Evolutionary conservation across 2,329 filamentous ascomycete genomes (phyloP).

Genomic region (Knoxdaviesia proteae): DNA sequence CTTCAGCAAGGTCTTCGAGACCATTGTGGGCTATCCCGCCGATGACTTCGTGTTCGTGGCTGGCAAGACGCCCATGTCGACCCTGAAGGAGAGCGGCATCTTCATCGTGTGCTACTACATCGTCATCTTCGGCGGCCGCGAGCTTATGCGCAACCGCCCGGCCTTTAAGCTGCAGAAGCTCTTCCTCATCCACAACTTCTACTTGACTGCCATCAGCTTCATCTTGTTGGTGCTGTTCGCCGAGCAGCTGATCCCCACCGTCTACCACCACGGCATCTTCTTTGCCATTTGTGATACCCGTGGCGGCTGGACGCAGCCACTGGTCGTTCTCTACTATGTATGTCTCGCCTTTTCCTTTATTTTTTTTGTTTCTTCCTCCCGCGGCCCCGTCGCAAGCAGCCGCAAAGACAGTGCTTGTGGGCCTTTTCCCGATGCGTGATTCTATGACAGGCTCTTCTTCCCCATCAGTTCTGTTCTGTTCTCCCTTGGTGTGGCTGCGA

Average conservation of each 20-base stretch:
- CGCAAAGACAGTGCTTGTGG: too few species aligned
- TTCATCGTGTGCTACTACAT: conserved; percentile 79
- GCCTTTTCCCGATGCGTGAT: too few species aligned
- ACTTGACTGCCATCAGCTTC: conserved; percentile 70
- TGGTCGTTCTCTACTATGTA: conserved; percentile 95
- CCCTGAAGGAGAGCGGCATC: conserved; percentile 59
- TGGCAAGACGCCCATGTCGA: conserved; percentile 75
- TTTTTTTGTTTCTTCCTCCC: neutral
- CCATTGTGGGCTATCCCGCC: conserved; percentile 58
- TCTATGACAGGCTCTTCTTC: too few species aligned
- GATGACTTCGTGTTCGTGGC: conserved; percentile 70
- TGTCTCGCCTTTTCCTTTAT: conserved; percentile 13
- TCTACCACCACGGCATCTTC: conserved; percentile 68
- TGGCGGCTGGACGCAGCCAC: conserved; percentile 82
- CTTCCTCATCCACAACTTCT: conserved; percentile 94
- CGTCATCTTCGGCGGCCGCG: conserved; percentile 80
- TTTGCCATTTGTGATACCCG: conserved; percentile 62
- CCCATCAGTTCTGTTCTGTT: too few species aligned
- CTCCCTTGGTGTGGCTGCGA: too few species aligned
- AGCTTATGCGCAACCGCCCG: conserved; percentile 72
- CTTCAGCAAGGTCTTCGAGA: conserved; percentile 71
- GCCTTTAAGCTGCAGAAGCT: conserved; percentile 69
- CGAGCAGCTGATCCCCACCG: conserved; percentile 73
- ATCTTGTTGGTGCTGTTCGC: conserved; percentile 66
- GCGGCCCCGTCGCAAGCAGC: too few species aligned